Base-by-base conservation (phyloP, 495 filamentous ascomycete genomes). In the Aspergillus bridgeri region DNA sequence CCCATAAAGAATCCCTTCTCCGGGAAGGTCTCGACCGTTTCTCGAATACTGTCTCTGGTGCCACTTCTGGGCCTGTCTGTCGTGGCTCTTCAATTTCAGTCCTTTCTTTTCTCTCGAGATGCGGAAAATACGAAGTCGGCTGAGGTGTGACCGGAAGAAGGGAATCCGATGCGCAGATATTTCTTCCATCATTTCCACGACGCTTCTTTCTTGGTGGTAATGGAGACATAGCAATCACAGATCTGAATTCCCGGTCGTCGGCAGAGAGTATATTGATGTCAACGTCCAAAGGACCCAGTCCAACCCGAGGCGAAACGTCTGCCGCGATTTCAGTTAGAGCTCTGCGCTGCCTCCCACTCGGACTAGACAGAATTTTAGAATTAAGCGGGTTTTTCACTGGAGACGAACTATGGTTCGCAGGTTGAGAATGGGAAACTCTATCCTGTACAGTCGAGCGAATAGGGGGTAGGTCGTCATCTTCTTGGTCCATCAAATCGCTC, bases 251-350 rank as follows among this genome's bases (percentile, higher is more conserved):
- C 17, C 65, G 56, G 52, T 81, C 79, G 1, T 80, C 77, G 2
- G 67, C 69, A 1, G 70, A 75, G 22, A 80, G 65, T 11, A 81
- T 66, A 19, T 68, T 68, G 42, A 80, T 67, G 18, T 74, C 69
- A 7, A 79, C 48, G 43, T 79, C 77, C n/a, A 72, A 70, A 13
- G 58, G 60, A 29, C 63, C 65, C 11, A 56, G 64, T 22, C 64
- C 66, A 42, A 71, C 67, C 27, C 72, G 67, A 3, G 78, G 78
- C 6, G 77, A 76, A 42, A 64, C 65, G 42, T 81, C 75, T 0
- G 69, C 69, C 5, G 74, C 76, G 60, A 82, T 81, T 20, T 80
- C 75, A 7, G 75, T 74, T 49, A 82, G 59, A 38, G 69, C 66
- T 45, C 75, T 71, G 18, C 75, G 72, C 43, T 73, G 75, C 29